Conservation (phyloP, 2,329 filamentous ascomycete genomes). For the Westerdykella sp. region DNA sequence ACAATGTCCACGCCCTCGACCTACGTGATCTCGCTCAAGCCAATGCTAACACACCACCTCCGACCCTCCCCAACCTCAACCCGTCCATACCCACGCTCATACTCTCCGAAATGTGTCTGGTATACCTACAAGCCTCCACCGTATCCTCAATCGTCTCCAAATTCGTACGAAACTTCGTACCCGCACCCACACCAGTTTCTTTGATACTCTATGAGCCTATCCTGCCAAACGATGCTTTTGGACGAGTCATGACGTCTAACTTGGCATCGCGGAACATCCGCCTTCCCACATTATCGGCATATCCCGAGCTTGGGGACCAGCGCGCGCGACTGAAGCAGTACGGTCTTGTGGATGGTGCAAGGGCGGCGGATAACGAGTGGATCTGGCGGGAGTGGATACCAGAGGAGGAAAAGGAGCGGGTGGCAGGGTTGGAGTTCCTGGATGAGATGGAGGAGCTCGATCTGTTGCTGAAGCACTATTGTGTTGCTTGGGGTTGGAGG, state of each 20-base stretch:
- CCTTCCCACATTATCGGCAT: constrained; percentile 74
- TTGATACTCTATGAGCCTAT: constrained; percentile 87
- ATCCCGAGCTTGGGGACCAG: constrained; percentile 64
- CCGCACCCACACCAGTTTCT: constrained; percentile 46
- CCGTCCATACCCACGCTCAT: constrained; percentile 68
- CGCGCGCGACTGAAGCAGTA: constrained; percentile 57
- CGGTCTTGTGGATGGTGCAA: constrained; percentile 56
- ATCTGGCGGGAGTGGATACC: constrained; percentile 74
- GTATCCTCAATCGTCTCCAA: constrained; percentile 56
- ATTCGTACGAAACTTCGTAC: constrained; percentile 31
- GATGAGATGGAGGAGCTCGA: constrained; percentile 96
- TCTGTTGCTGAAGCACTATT: constrained; percentile 80
- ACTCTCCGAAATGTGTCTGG: constrained; percentile 91
- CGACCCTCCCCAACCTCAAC: constrained; percentile 42
- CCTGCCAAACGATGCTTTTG: constrained; percentile 76
- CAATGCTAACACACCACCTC: constrained; percentile 14
- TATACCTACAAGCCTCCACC: constrained; percentile 67
- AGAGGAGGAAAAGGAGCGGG: constrained; percentile 65
- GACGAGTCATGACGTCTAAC: constrained; percentile 86
- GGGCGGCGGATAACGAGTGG: constrained; percentile 56
- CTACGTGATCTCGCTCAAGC: constrained; percentile 53
- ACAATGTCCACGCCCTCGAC: constrained; percentile 56
- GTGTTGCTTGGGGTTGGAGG: constrained; percentile 82
- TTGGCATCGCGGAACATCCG: constrained; percentile 73
- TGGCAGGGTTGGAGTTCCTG: constrained; percentile 75